Evolutionary conservation across 2,329 filamentous ascomycete genomes (phyloP).

Genomic region (Fusarium nanum): DNA sequence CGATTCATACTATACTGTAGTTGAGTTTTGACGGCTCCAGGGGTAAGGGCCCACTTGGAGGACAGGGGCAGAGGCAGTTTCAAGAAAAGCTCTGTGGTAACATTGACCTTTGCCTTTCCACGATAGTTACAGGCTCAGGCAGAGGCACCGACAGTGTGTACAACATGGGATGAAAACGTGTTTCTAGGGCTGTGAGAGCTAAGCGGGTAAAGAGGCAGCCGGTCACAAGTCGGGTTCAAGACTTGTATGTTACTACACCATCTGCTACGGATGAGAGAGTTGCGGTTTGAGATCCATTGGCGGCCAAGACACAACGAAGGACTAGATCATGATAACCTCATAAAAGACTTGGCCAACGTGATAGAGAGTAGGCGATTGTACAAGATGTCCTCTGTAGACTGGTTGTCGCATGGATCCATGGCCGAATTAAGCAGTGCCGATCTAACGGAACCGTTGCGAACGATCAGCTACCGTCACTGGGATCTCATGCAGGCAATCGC

Average conservation of each 20-base stretch:
- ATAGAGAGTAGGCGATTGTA: neutral
- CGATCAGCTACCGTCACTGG: slow-evolving; percentile 22
- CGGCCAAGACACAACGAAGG: neutral
- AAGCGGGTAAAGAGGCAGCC: slow-evolving; percentile 36
- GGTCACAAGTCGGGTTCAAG: slow-evolving; percentile 23
- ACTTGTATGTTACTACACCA: neutral
- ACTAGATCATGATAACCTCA: neutral
- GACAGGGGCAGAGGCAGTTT: slow-evolving; percentile 36
- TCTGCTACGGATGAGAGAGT: slow-evolving; percentile 9
- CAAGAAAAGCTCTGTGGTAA: slow-evolving; percentile 19
- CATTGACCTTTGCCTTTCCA: neutral
- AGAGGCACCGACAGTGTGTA: slow-evolving; percentile 19
- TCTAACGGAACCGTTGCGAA: slow-evolving; percentile 25
- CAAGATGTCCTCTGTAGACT: neutral
- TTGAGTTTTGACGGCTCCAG: slow-evolving; percentile 29
- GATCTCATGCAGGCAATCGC: slow-evolving; percentile 37
- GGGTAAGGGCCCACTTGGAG: slow-evolving; percentile 23
- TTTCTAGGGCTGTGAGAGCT: slow-evolving; percentile 11
- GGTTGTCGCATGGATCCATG: neutral
- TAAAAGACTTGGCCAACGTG: neutral
- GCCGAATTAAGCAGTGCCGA: slow-evolving; percentile 32
- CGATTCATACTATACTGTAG: neutral
- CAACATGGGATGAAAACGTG: slow-evolving; percentile 43
- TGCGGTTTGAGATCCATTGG: slow-evolving; percentile 10
- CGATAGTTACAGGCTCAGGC: slow-evolving; percentile 4